Evolutionary conservation across 2,329 filamentous ascomycete species (phyloP).

Genomic region (Fusarium nelsonii): DNA sequence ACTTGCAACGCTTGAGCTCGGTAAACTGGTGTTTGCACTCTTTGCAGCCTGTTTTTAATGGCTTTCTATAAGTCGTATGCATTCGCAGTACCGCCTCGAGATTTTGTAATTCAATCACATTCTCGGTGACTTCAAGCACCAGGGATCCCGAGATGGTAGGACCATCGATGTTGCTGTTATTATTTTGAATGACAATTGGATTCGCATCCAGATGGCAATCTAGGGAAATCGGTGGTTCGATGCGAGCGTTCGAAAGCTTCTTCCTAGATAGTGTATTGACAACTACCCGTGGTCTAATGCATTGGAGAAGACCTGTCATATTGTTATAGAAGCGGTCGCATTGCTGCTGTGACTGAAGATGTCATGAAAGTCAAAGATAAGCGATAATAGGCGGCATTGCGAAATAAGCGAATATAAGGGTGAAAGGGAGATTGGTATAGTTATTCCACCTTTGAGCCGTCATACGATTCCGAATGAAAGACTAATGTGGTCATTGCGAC

Average conservation of each 20-base stretch:
- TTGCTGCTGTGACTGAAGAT: too few relatives aligned
- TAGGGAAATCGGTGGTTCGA: neutral
- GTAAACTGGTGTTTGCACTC: slow-evolving; percentile 31
- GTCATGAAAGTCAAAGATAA: neutral
- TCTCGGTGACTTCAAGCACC: neutral
- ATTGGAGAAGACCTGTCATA: slow-evolving; percentile 19
- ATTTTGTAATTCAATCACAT: slow-evolving; percentile 11
- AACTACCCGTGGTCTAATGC: slow-evolving; percentile 19
- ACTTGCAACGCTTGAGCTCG: slow-evolving; percentile 31
- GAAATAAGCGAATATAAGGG: too few relatives aligned
- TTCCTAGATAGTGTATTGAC: neutral
- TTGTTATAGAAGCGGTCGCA: neutral
- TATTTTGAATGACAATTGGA: slow-evolving; percentile 13
- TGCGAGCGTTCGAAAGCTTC: neutral
- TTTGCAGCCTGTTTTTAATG: slow-evolving; percentile 30
- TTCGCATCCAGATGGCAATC: slow-evolving; percentile 23
- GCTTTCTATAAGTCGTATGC: slow-evolving; percentile 20
- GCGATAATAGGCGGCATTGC: neutral
- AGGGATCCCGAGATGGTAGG: slow-evolving; percentile 23
- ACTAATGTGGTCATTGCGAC: neutral
- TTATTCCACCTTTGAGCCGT: neutral
- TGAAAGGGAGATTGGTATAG: neutral
- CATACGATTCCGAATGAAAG: slow-evolving; percentile 5
- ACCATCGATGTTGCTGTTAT: neutral
- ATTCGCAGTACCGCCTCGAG: slow-evolving; percentile 16